These are phyloP conservation scores for Leishmania braziliensis DNA, from an alignment of 208 protist genomes.

Conservation along the genomic window DNA sequence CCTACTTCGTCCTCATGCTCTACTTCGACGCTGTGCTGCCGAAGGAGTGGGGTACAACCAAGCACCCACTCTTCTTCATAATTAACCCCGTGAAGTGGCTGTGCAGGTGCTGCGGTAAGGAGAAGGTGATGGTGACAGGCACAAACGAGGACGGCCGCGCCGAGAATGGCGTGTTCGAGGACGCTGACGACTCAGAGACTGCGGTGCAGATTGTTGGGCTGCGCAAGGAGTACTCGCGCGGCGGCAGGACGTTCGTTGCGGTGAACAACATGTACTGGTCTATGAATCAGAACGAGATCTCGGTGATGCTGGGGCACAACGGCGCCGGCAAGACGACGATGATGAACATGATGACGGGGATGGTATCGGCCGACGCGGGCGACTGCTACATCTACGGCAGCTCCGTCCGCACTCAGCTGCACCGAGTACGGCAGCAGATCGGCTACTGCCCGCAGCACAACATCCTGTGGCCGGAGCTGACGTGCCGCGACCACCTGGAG, in stretches of 20 bases:
- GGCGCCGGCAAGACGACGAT: slow-evolving; percentile 84
- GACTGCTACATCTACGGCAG: slow-evolving; percentile 71
- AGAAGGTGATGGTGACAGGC: slow-evolving; percentile 3
- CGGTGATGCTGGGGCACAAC: slow-evolving; percentile 76
- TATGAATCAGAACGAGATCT: slow-evolving; percentile 52
- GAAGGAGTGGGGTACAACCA: slow-evolving; percentile 56
- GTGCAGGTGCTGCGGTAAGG: slow-evolving; percentile 24
- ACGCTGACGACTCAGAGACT: slow-evolving; percentile 8
- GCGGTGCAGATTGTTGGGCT: slow-evolving; percentile 36
- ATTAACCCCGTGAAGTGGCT: slow-evolving; percentile 38
- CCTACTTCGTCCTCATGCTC: slow-evolving; percentile 64
- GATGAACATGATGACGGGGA: slow-evolving; percentile 88
- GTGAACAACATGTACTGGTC: slow-evolving; percentile 77
- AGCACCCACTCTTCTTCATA: slow-evolving; percentile 74
- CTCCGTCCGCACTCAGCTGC: slow-evolving; percentile 56
- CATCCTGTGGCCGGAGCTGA: slow-evolving; percentile 82
- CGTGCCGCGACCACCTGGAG: slow-evolving; percentile 86
- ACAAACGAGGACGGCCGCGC: slow-evolving; percentile 37
- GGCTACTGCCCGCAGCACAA: slow-evolving; percentile 69
- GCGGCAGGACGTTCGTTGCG: slow-evolving; percentile 60
- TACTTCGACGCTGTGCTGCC: slow-evolving; percentile 82
- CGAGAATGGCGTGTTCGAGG: slow-evolving; percentile 31
- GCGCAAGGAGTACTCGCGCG: slow-evolving; percentile 38
- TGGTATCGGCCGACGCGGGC: slow-evolving; percentile 57
- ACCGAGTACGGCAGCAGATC: slow-evolving; percentile 65